Percentiles rank a stretch among this genome's conserved stretches.
Evolutionary conservation across 2,329 filamentous ascomycete genomes (phyloP).

Genomic region (Cryphonectria japonica): DNA sequence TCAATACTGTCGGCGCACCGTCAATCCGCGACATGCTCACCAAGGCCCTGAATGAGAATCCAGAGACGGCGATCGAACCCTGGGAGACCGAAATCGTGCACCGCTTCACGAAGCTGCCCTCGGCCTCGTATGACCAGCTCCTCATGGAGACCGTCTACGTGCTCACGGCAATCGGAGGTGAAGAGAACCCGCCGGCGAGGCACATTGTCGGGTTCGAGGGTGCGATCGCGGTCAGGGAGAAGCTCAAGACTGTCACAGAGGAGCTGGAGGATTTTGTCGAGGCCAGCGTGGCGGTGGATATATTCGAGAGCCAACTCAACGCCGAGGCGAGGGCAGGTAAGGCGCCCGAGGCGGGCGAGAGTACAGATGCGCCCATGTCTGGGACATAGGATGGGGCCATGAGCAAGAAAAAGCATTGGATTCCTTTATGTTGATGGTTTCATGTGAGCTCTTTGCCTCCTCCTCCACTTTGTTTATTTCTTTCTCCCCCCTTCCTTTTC

Average conservation of each 20-base stretch:
- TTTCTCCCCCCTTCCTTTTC: not conserved
- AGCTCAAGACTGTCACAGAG: slow-evolving; percentile 93
- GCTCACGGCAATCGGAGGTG: slow-evolving; percentile 87
- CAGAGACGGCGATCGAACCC: slow-evolving; percentile 57
- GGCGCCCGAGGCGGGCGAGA: slow-evolving; percentile 23
- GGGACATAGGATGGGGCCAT: not conserved
- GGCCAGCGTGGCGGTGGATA: slow-evolving; percentile 83
- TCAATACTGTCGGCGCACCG: slow-evolving; percentile 68
- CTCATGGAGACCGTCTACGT: slow-evolving; percentile 91
- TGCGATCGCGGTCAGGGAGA: slow-evolving; percentile 87
- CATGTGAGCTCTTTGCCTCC: not conserved
- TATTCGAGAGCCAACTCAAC: slow-evolving; percentile 62
- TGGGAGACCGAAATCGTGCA: slow-evolving; percentile 55
- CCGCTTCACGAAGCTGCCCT: slow-evolving; percentile 75
- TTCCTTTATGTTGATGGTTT: not conserved
- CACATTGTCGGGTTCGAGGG: slow-evolving; percentile 95
- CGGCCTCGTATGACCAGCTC: slow-evolving; percentile 70
- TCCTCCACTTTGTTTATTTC: not conserved
- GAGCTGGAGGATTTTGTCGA: slow-evolving; percentile 96
- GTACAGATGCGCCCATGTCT: slow-evolving; percentile 19
- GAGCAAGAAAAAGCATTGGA: not conserved
- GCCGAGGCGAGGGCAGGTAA: slow-evolving; percentile 53
- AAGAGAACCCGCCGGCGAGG: slow-evolving; percentile 91
- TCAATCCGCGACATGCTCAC: slow-evolving; percentile 82
- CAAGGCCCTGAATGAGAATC: slow-evolving; percentile 76